Conservation (phyloP, 2,329 filamentous ascomycete genomes). For the Phyllosticta citrichinensis region DNA sequence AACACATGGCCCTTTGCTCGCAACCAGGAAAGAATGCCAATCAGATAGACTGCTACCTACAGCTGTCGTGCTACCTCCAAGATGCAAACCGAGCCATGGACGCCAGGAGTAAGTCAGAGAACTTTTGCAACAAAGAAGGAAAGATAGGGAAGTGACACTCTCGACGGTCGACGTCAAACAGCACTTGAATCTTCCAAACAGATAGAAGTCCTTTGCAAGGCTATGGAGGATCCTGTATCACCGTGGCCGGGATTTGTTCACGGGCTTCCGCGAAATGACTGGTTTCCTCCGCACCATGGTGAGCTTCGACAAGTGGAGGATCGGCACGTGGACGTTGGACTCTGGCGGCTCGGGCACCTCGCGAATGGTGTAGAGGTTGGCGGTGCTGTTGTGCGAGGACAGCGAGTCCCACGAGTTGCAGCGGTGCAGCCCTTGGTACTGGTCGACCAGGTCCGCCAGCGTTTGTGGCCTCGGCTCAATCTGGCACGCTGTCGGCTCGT, state of each 20-base stretch:
- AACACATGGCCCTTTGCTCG: too few relatives aligned
- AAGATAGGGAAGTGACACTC: too few relatives aligned
- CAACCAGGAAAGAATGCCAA: too few relatives aligned
- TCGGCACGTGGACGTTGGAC: background rate
- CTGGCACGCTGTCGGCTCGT: background rate
- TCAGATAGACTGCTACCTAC: too few relatives aligned
- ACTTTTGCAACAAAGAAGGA: too few relatives aligned
- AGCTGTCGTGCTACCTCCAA: too few relatives aligned
- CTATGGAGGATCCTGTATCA: background rate
- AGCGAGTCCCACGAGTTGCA: background rate
- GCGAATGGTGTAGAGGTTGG: background rate
- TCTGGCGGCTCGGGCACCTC: background rate
- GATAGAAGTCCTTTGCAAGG: background rate
- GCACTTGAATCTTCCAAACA: background rate
- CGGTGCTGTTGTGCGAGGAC: background rate
- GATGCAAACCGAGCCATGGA: too few relatives aligned
- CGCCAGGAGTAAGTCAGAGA: too few relatives aligned
- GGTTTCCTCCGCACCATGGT: background rate
- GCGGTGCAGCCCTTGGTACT: background rate
- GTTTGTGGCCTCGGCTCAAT: background rate
- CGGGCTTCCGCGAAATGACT: background rate
- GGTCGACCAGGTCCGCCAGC: background rate
- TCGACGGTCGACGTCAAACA: too few relatives aligned
- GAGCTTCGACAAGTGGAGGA: background rate
- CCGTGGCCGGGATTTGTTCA: background rate